phyloP scores from a whole-genome alignment of 371 early-diverging fungal species.

The Mortierella sp. region DNA sequence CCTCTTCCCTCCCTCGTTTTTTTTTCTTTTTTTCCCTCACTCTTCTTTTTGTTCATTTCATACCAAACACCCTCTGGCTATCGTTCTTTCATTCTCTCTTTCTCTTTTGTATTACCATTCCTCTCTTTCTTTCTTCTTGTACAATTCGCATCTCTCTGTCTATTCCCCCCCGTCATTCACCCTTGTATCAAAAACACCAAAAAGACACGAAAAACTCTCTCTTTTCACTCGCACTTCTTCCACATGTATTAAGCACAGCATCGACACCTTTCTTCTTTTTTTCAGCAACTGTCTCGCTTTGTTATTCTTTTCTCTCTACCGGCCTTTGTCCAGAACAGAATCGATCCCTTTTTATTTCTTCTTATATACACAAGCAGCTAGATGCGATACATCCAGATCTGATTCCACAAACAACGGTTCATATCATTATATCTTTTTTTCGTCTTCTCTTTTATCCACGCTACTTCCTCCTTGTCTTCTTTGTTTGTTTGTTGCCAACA shows the following conservation, averaged over 20 bases:
- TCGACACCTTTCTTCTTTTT: background rate
- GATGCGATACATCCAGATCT: background rate
- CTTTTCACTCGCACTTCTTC: too few relatives aligned
- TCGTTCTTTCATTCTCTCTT: background rate
- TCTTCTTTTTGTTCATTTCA: background rate
- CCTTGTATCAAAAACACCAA: background rate
- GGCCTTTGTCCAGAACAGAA: conserved; percentile 21
- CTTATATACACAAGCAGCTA: too few relatives aligned
- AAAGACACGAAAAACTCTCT: background rate
- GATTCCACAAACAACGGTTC: conserved; percentile 50
- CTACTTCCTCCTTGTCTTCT: background rate
- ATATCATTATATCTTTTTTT: conserved; percentile 42
- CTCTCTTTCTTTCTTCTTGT: background rate
- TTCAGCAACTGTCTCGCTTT: background rate
- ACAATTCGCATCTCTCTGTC: background rate
- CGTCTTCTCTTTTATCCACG: background rate
- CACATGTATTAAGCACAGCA: background rate
- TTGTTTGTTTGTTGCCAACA: background rate
- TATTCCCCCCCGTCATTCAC: background rate
- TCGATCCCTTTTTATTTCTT: conserved; percentile 21
- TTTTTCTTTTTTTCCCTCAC: background rate
- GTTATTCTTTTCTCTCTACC: background rate
- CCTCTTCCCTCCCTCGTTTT: background rate
- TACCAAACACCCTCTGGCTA: background rate
- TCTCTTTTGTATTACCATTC: background rate